Base-by-base conservation (phyloP, 345 rosid species). In the Sapria himalayana region DNA sequence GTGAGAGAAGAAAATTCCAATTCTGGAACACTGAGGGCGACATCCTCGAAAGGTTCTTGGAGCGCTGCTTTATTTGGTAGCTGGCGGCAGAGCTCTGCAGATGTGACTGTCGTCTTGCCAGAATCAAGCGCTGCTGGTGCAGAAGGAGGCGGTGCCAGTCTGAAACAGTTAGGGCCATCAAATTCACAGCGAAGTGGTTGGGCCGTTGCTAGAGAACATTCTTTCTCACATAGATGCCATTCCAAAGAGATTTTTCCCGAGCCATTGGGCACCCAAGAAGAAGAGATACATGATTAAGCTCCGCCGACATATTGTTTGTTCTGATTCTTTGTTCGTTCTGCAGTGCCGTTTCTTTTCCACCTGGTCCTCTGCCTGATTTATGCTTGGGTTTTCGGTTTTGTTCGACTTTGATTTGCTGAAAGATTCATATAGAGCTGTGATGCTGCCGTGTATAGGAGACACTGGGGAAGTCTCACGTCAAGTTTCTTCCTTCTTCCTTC, bases 41-140 rank as follows among this genome's bases (percentile, higher is more conserved):
- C 76, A 41, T 84, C 99, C 5, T 84, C 99, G 0, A 64, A 92
- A 52, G 78, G 94, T 7, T 91, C 92, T 2, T 91, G 99, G 99
- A 84, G 75, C 24, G 92, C 89, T 24, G 71, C 96, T 25, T 39
- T 91, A 19, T 91, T 91, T 8, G 92, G 99, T 23, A 91, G 96
- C 52, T 91, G 96, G 99, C 79, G 92, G 6, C 93, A 69, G 33
- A 81, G 92, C 37, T 55, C 89, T n/a, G 79, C 85, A 0, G 96
- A 91, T 19, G 70, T 63, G 51, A 72, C 70, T 1, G 73, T 37
- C 24, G 46, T 60, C 34, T n/a, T n/a, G n/a, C 74, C 73, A 2
- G 60, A 62, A 39, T 24, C 70, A 37, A 56, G 69, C 0, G 29
- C 50, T 6, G 19, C 52, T 16, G 56, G 51, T 56, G 72, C 48